phyloP scores from a whole-genome alignment of 1,284 basidiomycete genomes.

The Ustilago curta region DNA sequence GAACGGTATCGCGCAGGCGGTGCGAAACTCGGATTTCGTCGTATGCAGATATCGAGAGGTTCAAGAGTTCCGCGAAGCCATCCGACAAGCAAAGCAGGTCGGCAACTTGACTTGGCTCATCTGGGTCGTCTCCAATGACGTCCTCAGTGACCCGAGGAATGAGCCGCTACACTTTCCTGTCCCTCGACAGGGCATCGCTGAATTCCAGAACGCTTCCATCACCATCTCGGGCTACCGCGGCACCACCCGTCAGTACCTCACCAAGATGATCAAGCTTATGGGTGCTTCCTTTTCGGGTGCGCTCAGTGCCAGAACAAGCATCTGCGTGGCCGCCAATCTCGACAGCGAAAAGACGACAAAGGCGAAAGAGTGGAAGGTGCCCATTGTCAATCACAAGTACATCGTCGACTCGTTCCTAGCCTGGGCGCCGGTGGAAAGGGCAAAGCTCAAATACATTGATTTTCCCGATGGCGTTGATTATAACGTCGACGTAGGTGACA shows the following conservation, averaged over 20 bases:
- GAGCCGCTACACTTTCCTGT: conserved; percentile 76
- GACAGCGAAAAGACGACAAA: conserved; percentile 80
- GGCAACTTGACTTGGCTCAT: conserved; percentile 85
- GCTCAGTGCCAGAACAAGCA: conserved; percentile 78
- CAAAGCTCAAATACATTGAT: conserved; percentile 49
- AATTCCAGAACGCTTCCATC: conserved; percentile 74
- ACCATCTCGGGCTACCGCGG: conserved; percentile 90
- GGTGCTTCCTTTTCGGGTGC: conserved; percentile 84
- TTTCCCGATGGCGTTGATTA: conserved; percentile 41
- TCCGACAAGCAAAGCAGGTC: conserved; percentile 75
- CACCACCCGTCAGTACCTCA: conserved; percentile 83
- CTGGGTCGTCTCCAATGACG: conserved; percentile 77
- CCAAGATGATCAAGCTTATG: conserved; percentile 80
- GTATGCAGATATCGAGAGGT: conserved; percentile 79
- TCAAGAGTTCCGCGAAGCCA: conserved; percentile 78
- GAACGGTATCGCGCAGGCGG: conserved; percentile 48
- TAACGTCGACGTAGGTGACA: conserved; percentile 30
- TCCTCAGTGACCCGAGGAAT: conserved; percentile 77
- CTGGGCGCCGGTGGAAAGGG: conserved; percentile 35
- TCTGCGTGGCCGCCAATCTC: conserved; percentile 84
- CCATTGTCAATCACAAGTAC: conserved; percentile 88
- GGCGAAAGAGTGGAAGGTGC: conserved; percentile 82
- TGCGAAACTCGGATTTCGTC: conserved; percentile 75
- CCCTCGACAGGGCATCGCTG: conserved; percentile 70
- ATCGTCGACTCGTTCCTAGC: conserved; percentile 82